Conservation (phyloP, 148 eudicot species). For the Vaccinium myrtillus region DNA sequence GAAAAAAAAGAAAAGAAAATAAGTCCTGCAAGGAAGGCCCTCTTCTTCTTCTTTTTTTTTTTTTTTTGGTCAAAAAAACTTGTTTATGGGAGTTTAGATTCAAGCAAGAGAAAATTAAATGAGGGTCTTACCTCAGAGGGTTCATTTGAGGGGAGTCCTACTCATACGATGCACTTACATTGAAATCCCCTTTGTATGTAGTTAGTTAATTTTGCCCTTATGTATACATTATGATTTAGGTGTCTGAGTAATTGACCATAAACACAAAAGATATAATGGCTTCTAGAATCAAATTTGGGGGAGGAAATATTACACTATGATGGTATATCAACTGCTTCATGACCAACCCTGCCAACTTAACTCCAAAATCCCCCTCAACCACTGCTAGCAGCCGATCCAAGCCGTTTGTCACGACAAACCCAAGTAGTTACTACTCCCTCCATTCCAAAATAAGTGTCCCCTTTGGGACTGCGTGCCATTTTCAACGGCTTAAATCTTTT, state of each 20-base stretch:
- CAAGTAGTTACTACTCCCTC: background rate
- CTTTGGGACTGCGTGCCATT: too few species aligned
- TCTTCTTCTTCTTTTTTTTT: background rate
- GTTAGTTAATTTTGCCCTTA: background rate
- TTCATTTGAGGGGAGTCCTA: background rate
- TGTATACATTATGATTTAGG: background rate
- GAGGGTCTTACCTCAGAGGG: background rate
- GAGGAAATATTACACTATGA: background rate
- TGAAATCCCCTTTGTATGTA: background rate
- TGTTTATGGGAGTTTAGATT: background rate
- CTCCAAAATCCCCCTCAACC: background rate
- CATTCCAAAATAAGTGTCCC: too few species aligned
- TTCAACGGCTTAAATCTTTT: too few species aligned
- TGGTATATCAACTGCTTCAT: background rate
- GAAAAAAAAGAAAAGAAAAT: background rate
- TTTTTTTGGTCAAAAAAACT: background rate
- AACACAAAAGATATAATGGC: background rate
- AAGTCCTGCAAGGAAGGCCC: background rate
- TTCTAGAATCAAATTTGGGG: background rate
- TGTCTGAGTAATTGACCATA: background rate
- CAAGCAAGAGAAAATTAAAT: background rate
- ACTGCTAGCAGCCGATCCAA: background rate
- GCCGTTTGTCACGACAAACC: background rate
- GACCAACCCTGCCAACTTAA: background rate
- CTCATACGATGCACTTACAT: background rate